A percentile compares a stretch with the other conserved stretches of the same genome.
Conservation (phyloP, 1,139 yeast species). For the Suhomyces kunorum region DNA sequence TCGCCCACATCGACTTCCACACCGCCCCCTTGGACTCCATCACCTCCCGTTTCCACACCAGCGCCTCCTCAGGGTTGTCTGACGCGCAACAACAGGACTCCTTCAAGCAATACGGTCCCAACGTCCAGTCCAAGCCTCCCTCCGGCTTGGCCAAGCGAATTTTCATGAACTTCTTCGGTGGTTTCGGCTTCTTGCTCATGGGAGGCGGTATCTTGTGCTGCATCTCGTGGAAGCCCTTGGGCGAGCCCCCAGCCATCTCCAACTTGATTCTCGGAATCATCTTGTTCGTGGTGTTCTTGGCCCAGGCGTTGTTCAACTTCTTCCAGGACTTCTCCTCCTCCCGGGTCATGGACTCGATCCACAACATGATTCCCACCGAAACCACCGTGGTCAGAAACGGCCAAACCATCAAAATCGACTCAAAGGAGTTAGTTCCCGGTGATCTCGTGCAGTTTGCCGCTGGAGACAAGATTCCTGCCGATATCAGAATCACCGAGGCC, state of each 20-base stretch:
- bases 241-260: constrained; percentile 50
- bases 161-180: constrained; percentile 49
- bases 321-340: constrained; percentile 53
- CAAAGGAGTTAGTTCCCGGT: constrained; percentile 34
- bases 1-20: constrained; percentile 30
- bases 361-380: constrained; percentile 45
- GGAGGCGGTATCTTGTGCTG: constrained; percentile 49
- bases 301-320: constrained; percentile 52
- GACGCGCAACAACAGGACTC: constrained; percentile 16
- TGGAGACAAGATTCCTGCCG: constrained; percentile 37
- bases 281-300: constrained; percentile 43
- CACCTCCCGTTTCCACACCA: constrained; percentile 24
- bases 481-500: constrained; percentile 29
- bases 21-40: constrained; percentile 24
- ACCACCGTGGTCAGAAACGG: constrained; percentile 28
- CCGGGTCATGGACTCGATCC: constrained; percentile 52
- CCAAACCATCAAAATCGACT: constrained; percentile 16
- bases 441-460: constrained; percentile 28
- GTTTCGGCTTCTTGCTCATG: constrained; percentile 49
- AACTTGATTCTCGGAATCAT: constrained; percentile 50
- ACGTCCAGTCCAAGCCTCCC: constrained; percentile 42
- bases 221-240: constrained; percentile 53
- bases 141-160: constrained; percentile 33
- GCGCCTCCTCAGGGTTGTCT: constrained; percentile 23
- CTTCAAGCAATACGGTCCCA: constrained; percentile 34